phyloP scores from a whole-genome alignment of 2,329 filamentous ascomycete species.

The Eutypella sp. region DNA sequence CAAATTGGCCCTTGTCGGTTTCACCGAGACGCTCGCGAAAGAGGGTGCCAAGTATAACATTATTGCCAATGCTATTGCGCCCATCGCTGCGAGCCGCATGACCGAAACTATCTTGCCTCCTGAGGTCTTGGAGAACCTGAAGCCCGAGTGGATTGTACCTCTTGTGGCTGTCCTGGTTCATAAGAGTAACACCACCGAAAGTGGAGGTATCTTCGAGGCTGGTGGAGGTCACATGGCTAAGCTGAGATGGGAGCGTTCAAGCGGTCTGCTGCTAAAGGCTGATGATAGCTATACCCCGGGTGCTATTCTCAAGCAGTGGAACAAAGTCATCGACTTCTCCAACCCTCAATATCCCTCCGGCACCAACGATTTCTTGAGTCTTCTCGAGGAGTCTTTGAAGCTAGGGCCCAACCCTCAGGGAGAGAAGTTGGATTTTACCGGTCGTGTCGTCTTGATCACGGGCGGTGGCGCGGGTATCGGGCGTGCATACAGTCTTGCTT shows the following conservation, averaged over 20 bases:
- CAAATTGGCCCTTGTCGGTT: slow-evolving; percentile 91
- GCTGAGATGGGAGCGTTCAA: slow-evolving; percentile 89
- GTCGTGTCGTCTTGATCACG: slow-evolving; percentile 81
- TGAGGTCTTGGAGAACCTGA: slow-evolving; percentile 79
- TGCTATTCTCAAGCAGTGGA: slow-evolving; percentile 85
- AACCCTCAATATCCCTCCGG: slow-evolving; percentile 77
- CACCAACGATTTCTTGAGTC: slow-evolving; percentile 78
- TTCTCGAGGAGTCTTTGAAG: slow-evolving; percentile 81
- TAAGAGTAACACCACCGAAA: slow-evolving; percentile 77
- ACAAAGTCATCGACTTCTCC: slow-evolving; percentile 81
- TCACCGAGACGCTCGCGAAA: slow-evolving; percentile 96
- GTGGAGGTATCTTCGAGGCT: slow-evolving; percentile 85
- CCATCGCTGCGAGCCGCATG: slow-evolving; percentile 93
- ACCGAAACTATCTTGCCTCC: slow-evolving; percentile 92
- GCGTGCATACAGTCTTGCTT: slow-evolving; percentile 82
- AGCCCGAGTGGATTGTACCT: slow-evolving; percentile 93
- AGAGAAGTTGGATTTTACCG: slow-evolving; percentile 73
- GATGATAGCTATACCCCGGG: slow-evolving; percentile 84
- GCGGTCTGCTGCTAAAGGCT: slow-evolving; percentile 82
- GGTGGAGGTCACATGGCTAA: slow-evolving; percentile 91
- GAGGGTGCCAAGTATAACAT: slow-evolving; percentile 99
- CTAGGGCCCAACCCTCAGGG: slow-evolving; percentile 66
- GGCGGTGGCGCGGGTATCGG: slow-evolving; percentile 88
- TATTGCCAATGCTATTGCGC: slow-evolving; percentile 87
- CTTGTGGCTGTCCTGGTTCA: slow-evolving; percentile 85